Percentiles rank a stretch among this genome's conserved stretches.
Evolutionary conservation across 257 asterid genomes (phyloP).

Genomic region (Cordia subcordata): DNA sequence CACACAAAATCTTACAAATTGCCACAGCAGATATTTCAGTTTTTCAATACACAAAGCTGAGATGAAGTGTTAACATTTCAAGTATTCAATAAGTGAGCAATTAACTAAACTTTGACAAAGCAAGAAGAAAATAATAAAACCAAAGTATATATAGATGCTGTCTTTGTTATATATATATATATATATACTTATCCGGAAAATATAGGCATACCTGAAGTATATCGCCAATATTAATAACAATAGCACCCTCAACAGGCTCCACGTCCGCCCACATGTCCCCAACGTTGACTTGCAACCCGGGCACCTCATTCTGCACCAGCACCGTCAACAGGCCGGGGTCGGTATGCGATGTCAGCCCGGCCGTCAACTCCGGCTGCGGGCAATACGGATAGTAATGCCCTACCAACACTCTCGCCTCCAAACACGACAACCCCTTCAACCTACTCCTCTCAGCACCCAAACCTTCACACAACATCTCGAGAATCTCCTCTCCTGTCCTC

Average conservation of each 20-base stretch:
- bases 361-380: conserved; percentile 41
- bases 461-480: conserved; percentile 34
- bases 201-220: conserved; percentile 33
- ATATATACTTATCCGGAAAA: background rate
- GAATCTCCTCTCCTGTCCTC: conserved; percentile 26
- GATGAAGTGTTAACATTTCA: too few relatives aligned
- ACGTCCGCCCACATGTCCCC: conserved; percentile 39
- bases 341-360: conserved; percentile 30
- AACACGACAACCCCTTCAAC: conserved; percentile 30
- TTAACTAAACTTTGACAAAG: too few relatives aligned
- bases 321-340: conserved; percentile 38
- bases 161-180: too few relatives aligned
- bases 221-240: conserved; percentile 42
- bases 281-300: conserved; percentile 40
- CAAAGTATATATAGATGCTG: too few relatives aligned
- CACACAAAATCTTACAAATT: too few relatives aligned
- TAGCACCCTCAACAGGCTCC: conserved; percentile 35
- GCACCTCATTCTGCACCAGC: conserved; percentile 39
- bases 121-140: background rate
- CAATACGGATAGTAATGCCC: conserved; percentile 41
- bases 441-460: conserved; percentile 21
- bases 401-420: conserved; percentile 27
- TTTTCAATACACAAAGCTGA: too few relatives aligned
- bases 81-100: too few relatives aligned
- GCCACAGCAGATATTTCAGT: too few relatives aligned